Percentiles rank a stretch among this genome's conserved stretches.
These are phyloP conservation scores for Pythium scleroteichum DNA, from an alignment of 352 stramenopile species.

Conservation along the genomic window DNA sequence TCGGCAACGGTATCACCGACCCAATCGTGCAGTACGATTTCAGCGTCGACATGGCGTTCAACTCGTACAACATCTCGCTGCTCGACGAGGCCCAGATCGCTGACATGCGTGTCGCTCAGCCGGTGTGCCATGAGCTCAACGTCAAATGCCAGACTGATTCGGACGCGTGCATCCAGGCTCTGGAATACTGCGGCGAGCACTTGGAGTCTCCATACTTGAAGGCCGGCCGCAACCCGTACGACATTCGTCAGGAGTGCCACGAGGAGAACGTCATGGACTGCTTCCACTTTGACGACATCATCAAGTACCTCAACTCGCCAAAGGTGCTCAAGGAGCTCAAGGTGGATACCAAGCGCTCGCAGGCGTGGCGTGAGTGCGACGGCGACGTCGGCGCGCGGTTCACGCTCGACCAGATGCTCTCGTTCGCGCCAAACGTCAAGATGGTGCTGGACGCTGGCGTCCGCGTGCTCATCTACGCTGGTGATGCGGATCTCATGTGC, in stretches of 20 bases:
- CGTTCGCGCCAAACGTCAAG: slow-evolving; percentile 91
- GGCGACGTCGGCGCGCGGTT: slow-evolving; percentile 60
- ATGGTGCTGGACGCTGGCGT: slow-evolving; percentile 53
- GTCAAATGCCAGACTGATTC: slow-evolving; percentile 50
- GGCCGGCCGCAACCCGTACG: slow-evolving; percentile 67
- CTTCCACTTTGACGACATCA: slow-evolving; percentile 25
- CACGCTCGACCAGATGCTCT: slow-evolving; percentile 63
- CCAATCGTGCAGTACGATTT: slow-evolving; percentile 42
- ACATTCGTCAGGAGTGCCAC: slow-evolving; percentile 61
- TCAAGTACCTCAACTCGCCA: slow-evolving; percentile 20
- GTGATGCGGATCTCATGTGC: slow-evolving; percentile 83
- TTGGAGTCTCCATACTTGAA: slow-evolving; percentile 53
- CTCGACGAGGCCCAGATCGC: neutral
- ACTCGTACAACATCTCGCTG: slow-evolving; percentile 43
- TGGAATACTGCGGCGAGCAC: slow-evolving; percentile 53
- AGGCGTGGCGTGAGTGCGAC: slow-evolving; percentile 87
- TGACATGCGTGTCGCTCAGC: slow-evolving; percentile 27
- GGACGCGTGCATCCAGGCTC: slow-evolving; percentile 59
- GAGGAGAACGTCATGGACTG: slow-evolving; percentile 44
- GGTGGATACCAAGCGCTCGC: slow-evolving; percentile 35
- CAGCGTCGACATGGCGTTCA: slow-evolving; percentile 61
- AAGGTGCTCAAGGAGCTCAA: slow-evolving; percentile 17
- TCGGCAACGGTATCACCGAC: slow-evolving; percentile 58
- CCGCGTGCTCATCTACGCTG: slow-evolving; percentile 88
- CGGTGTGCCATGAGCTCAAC: slow-evolving; percentile 34